phyloP scores from a whole-genome alignment of 2,329 filamentous ascomycete genomes.

The Calonectria pauciramosa region DNA sequence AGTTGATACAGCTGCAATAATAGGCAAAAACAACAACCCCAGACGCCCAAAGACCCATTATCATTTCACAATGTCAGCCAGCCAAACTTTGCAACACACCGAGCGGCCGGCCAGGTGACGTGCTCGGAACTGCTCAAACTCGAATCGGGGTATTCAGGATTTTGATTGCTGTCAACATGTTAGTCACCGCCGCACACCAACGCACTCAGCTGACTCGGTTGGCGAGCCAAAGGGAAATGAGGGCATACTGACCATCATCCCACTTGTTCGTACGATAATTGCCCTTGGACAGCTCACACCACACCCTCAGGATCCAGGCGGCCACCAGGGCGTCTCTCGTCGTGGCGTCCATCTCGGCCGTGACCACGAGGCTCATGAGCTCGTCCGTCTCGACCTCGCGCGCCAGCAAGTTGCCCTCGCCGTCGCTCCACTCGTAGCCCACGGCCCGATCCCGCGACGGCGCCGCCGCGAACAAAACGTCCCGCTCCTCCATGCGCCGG shows the following conservation, averaged over 20 bases:
- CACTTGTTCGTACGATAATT: slow-evolving; percentile 46
- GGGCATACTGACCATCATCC: slow-evolving; percentile 33
- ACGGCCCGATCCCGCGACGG: slow-evolving; percentile 44
- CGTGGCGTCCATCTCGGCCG: slow-evolving; percentile 45
- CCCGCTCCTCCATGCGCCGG: slow-evolving; percentile 37
- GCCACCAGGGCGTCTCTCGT: slow-evolving; percentile 52
- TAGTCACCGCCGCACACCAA: slow-evolving; percentile 25
- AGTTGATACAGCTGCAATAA: neutral
- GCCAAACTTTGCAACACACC: neutral
- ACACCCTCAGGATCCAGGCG: slow-evolving; percentile 53
- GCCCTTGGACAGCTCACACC: slow-evolving; percentile 48
- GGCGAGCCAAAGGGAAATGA: neutral
- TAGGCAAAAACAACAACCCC: neutral
- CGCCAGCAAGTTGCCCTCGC: slow-evolving; percentile 45
- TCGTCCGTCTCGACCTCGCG: slow-evolving; percentile 48
- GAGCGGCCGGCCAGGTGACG: neutral
- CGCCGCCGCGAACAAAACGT: slow-evolving; percentile 47
- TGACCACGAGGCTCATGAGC: slow-evolving; percentile 49
- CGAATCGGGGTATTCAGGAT: slow-evolving; percentile 18
- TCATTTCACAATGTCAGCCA: neutral
- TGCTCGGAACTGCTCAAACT: neutral
- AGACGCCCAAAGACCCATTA: neutral
- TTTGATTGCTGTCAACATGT: slow-evolving; percentile 28
- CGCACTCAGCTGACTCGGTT: neutral
- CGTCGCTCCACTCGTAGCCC: slow-evolving; percentile 51